Base-by-base conservation (phyloP, 768 basidiomycete species). In the Suillus subluteus region DNA sequence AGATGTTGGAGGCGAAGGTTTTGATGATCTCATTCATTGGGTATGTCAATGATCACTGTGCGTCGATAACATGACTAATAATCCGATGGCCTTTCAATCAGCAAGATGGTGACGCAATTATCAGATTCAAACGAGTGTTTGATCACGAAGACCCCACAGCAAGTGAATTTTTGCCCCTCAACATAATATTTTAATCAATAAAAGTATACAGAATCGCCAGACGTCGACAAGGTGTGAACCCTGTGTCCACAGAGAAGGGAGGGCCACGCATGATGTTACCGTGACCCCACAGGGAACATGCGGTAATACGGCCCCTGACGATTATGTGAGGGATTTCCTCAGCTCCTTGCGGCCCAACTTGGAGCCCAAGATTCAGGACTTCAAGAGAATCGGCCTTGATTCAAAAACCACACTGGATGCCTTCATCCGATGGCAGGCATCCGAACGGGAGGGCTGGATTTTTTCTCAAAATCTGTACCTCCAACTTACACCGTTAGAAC, bases 391-490 rank as follows among this genome's bases (percentile, higher is more conserved):
- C 58, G 76, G 75, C 32, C 56, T 78, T 59, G 69, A 70, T 52
- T 69, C 74, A 37, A 43, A 64, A 66, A 50, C 59, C 52, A 73
- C 70, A 7, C 65, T 76, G 46, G 55, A 58, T 15, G 71, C 66
- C 37, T 73, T 78, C 63, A n/a, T 74, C 21, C 65, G 66, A 18
- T 77, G 75, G 74, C 69, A 71, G 6, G 67, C 66, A 37, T 48
- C 11, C 4, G 38, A 41, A 1, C 73, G 71, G 44, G n/a, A 62
- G 2, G 61, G 67, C 37, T 73, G 73, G 56, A 44, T 78, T 26
- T 64, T 70, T 21, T 69, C 70, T 15, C 55, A 44, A 6, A 63
- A 62, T 21, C 55, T 1, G 9, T 43, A 56, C 6, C 58, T 77
- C 23, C 66, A 54, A 4, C 66, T 74, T n/a, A 73, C 74, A 16